Percentiles rank a stretch among this genome's conserved stretches.
These are phyloP conservation scores for Achlya hypogyna DNA, from an alignment of 352 stramenopile genomes.

Conservation along the genomic window DNA sequence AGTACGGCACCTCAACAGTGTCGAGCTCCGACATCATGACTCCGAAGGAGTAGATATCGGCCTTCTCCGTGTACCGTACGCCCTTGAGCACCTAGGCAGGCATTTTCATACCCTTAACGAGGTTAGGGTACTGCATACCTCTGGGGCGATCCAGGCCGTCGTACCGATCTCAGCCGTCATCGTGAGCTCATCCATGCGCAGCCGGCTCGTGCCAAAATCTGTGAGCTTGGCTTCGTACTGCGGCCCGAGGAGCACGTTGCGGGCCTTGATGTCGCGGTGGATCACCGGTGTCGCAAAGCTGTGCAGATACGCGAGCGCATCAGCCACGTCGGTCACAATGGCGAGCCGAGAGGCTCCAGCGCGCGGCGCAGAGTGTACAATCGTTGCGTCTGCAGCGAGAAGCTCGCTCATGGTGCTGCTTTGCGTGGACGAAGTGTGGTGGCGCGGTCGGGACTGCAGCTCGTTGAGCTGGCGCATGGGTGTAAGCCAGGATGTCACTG, in stretches of 20 bases:
- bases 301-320: not conserved
- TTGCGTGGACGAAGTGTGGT: not conserved
- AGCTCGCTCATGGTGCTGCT: not conserved
- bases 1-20: constrained; percentile 24
- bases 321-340: not conserved
- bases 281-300: not conserved
- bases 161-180: constrained; percentile 31
- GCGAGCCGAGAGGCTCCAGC: not conserved
- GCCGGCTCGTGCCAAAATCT: constrained; percentile 32
- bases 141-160: constrained; percentile 30
- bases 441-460: constrained; percentile 41
- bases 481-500: constrained; percentile 13
- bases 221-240: constrained; percentile 30
- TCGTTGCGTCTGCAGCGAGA: not conserved
- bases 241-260: constrained; percentile 32
- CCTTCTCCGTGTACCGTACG: constrained; percentile 48
- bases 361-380: not conserved
- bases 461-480: not conserved
- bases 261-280: constrained; percentile 27
- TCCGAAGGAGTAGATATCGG: constrained; percentile 70
- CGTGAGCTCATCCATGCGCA: constrained; percentile 27
- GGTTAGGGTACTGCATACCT: too few species aligned
- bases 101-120: too few species aligned
- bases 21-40: constrained; percentile 64
- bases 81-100: constrained; percentile 18